phyloP scores from a whole-genome alignment of 2,329 filamentous ascomycete genomes.

The Samsoniella hepiali region DNA sequence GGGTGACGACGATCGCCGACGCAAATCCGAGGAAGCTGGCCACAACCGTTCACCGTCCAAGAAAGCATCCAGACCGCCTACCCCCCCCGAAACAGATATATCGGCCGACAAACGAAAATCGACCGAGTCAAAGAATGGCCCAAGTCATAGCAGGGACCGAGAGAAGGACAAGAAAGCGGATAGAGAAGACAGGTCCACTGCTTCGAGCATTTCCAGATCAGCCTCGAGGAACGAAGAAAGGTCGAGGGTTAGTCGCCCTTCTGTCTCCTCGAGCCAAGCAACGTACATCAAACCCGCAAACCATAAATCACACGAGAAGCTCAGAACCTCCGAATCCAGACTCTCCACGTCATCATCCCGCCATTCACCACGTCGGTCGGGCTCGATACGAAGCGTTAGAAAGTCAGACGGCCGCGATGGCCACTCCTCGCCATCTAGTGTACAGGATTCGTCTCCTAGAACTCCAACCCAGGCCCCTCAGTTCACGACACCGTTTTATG shows the following conservation, averaged over 20 bases:
- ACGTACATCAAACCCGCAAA: slow-evolving; percentile 45
- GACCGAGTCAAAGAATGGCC: slow-evolving; percentile 22
- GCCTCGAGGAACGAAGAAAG: slow-evolving; percentile 46
- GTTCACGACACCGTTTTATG: slow-evolving; percentile 46
- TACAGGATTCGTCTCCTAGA: slow-evolving; percentile 56
- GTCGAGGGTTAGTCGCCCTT: slow-evolving; percentile 53
- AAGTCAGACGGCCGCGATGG: slow-evolving; percentile 41
- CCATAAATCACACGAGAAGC: slow-evolving; percentile 35
- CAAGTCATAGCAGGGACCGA: slow-evolving; percentile 6
- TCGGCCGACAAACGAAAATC: slow-evolving; percentile 39
- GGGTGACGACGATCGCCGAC: slow-evolving; percentile 32
- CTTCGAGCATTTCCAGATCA: slow-evolving; percentile 42
- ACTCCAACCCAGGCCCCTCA: slow-evolving; percentile 56
- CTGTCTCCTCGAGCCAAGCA: slow-evolving; percentile 57
- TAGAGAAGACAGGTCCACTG: slow-evolving; percentile 38
- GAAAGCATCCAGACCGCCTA: slow-evolving; percentile 53
- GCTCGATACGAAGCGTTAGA: slow-evolving; percentile 35
- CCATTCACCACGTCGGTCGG: slow-evolving; percentile 35
- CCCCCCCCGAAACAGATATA: slow-evolving; percentile 61
- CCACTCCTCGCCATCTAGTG: slow-evolving; percentile 45
- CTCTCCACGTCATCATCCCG: slow-evolving; percentile 36
- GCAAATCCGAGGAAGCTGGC: slow-evolving; percentile 46
- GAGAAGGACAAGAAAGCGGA: slow-evolving; percentile 20
- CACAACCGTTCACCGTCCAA: slow-evolving; percentile 36
- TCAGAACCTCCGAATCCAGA: slow-evolving; percentile 33